Evolutionary conservation across 1,284 basidiomycete species (phyloP), one percentile per base, ranked within the genome.

Genomic region (Heliocybe sulcata): DNA sequence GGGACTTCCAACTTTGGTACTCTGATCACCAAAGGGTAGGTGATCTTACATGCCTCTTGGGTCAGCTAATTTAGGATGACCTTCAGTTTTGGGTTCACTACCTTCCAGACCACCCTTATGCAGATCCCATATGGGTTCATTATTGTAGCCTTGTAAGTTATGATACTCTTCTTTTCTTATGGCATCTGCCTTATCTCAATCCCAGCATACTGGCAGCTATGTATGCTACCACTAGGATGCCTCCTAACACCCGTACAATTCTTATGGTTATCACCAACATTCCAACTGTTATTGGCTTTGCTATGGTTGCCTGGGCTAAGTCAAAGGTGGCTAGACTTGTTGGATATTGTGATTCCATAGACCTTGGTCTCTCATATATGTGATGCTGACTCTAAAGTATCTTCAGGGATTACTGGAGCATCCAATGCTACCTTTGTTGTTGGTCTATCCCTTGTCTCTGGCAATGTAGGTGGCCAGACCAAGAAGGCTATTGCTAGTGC

Each of bases 341-440:
- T n/a, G 65, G 65, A 12, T 66, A 60, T 38, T 66, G 65, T 66
- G 29, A 31, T 4, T 31, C 12, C 29, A 6, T 31, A 4, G 4
- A 6, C 12, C 29, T 31, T 4, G 6, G 4, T 31, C 4, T 31
- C 6, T 12, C 12, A 31, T 31, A 4, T 6, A 31, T 31, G 6
- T 31, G n/a, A n/a, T n/a, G n/a, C 12, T 31, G 29, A 31, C 12
- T 31, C 29, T 31, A 31, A 6, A 12, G 12, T 4, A 6, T 31
- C 29, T 31, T 31, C 16, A 42, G 38, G 38, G 38, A 60, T 75
- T 14, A 74, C 72, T 4, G 71, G 73, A 11, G 71, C 72, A 6
- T 73, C 72, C 52, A 73, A 76, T 57, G 65, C 72, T 1, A 70
- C 70, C 0, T 77, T 77, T 57, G 75, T 77, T 3, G 59, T 78